phyloP scores from a whole-genome alignment of 306 rosid species.

The Fragaria vesca region DNA sequence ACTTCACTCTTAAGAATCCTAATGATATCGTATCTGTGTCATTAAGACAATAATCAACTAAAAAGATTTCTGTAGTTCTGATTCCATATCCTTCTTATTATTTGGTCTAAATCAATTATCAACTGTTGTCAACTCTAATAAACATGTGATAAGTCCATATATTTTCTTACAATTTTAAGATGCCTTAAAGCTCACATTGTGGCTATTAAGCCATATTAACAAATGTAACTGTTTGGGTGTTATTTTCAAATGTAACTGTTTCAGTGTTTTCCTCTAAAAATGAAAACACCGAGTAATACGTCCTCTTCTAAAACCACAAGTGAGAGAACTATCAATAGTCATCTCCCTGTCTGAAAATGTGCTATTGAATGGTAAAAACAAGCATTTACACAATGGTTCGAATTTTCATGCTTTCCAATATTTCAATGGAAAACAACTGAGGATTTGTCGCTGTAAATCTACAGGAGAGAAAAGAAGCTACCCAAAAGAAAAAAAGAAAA shows the following conservation, averaged over 20 bases:
- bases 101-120: background rate
- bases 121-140: background rate
- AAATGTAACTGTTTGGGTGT: too few relatives aligned
- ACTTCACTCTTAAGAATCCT: background rate
- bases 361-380: background rate
- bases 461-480: slow-evolving; percentile 15
- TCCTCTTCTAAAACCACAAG: background rate
- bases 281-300: too few relatives aligned
- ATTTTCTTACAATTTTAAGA: background rate
- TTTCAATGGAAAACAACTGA: background rate
- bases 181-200: too few relatives aligned
- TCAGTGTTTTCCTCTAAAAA: too few relatives aligned
- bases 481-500: slow-evolving; percentile 5
- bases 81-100: background rate
- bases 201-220: too few relatives aligned
- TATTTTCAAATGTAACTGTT: too few relatives aligned
- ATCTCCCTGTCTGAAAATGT: background rate
- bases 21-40: background rate
- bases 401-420: background rate
- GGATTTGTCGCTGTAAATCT: background rate
- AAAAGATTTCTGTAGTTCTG: background rate
- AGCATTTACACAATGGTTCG: background rate
- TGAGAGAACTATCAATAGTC: background rate
- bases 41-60: too few relatives aligned
- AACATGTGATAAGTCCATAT: background rate